A percentile compares a stretch with the other conserved stretches of the same genome.
Conservation (phyloP, 495 filamentous ascomycete species). For the Ascobolus immersus region DNA sequence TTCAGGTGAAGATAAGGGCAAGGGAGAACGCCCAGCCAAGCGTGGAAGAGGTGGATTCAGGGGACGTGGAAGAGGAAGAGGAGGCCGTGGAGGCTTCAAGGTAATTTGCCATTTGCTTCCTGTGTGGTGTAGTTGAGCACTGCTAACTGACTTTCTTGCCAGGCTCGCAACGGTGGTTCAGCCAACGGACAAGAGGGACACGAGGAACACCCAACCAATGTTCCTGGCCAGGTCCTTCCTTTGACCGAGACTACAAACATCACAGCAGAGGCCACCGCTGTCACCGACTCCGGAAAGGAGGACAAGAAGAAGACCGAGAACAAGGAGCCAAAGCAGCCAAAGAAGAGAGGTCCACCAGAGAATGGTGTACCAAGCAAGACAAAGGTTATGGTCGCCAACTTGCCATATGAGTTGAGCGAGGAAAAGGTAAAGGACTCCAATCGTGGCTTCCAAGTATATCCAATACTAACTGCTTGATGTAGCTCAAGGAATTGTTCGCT, state of each 20-base stretch:
- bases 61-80: constrained; percentile 43
- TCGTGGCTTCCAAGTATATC: constrained; percentile 3
- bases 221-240: constrained; percentile 28
- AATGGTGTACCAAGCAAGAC: constrained; percentile 96
- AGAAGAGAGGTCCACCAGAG: constrained; percentile 75
- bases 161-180: constrained; percentile 13
- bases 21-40: constrained; percentile 17
- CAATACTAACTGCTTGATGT: constrained; percentile 4
- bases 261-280: constrained; percentile 26
- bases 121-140: neutral
- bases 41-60: constrained; percentile 27
- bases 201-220: constrained; percentile 21
- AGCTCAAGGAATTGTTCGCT: constrained; percentile 91
- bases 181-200: constrained; percentile 21
- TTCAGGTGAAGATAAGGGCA: constrained; percentile 32
- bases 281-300: constrained; percentile 23
- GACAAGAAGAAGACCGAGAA: constrained; percentile 24
- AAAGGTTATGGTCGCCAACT: constrained; percentile 99
- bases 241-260: constrained; percentile 36
- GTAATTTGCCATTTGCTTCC: constrained; percentile 20
- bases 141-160: constrained; percentile 6
- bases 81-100: constrained; percentile 45
- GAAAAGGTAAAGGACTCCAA: constrained; percentile 52
- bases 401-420: constrained; percentile 91
- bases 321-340: constrained; percentile 3